Evolutionary conservation across 2,329 filamentous ascomycete genomes (phyloP).

Genomic region (Dendryphion nanum): DNA sequence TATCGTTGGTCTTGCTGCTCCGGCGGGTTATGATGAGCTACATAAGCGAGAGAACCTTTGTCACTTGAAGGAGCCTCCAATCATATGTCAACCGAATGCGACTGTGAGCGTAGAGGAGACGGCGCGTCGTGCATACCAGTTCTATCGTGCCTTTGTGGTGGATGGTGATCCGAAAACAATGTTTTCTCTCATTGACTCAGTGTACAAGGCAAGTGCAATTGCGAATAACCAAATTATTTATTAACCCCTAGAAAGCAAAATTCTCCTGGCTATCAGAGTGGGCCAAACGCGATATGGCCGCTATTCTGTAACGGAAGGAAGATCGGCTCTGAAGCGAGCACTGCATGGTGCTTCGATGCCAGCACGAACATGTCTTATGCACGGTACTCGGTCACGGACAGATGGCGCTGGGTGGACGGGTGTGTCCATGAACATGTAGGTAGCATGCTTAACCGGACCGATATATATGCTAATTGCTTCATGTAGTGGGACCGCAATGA

Average conservation of each 20-base stretch:
- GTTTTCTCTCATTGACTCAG: constrained; percentile 18
- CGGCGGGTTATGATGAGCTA: constrained; percentile 2
- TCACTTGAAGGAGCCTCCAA: constrained; percentile 13
- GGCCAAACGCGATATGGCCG: constrained; percentile 15
- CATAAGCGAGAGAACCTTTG: constrained; percentile 15
- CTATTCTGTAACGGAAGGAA: constrained; percentile 15
- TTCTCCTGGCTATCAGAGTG: constrained; percentile 12
- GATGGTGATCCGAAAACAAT: constrained; percentile 17
- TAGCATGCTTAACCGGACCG: too few species aligned
- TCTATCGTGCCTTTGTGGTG: constrained; percentile 17
- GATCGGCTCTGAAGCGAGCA: constrained; percentile 9
- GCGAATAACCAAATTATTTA: not conserved
- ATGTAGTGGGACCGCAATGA: constrained; percentile 7
- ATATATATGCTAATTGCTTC: too few species aligned
- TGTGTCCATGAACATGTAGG: constrained; percentile 11
- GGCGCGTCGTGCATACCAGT: constrained; percentile 14
- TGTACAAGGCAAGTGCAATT: constrained; percentile 8
- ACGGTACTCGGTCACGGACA: constrained; percentile 9
- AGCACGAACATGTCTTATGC: constrained; percentile 17
- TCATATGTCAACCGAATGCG: constrained; percentile 12
- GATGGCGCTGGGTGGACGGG: constrained; percentile 11
- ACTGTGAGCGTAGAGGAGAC: constrained; percentile 15
- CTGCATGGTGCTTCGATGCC: constrained; percentile 18
- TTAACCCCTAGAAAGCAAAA: constrained; percentile 11
- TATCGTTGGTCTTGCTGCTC: constrained; percentile 13